These are phyloP conservation scores for Euphorbia celastroides DNA, from an alignment of 441 rosid species.

Conservation along the genomic window DNA sequence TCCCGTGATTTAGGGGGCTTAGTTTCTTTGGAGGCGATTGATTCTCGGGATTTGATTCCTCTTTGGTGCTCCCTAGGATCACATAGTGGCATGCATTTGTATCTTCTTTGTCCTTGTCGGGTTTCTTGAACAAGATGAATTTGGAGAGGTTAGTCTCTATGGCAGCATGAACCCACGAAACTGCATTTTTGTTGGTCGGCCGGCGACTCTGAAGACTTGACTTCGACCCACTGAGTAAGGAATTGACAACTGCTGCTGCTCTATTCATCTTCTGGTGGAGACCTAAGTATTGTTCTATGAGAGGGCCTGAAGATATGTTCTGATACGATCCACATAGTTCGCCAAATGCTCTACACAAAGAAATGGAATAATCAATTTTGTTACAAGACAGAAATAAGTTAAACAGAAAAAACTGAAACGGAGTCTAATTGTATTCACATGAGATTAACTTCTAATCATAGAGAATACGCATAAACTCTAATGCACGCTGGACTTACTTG, in stretches of 20 bases:
- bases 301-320: conserved; percentile 26
- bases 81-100: conserved; percentile 23
- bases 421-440: no score
- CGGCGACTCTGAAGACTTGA: conserved; percentile 7
- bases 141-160: conserved; percentile 33
- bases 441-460: no score
- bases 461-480: background rate
- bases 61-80: conserved; percentile 22
- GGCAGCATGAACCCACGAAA: conserved; percentile 45
- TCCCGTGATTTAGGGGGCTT: no score
- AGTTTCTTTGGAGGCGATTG: conserved; percentile 16
- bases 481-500: background rate
- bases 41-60: conserved; percentile 22
- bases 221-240: conserved; percentile 27
- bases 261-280: conserved; percentile 31
- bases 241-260: conserved; percentile 19
- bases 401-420: no score
- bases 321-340: conserved; percentile 31
- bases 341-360: conserved; percentile 29
- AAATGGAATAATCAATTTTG: background rate
- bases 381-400: no score
- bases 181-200: conserved; percentile 24
- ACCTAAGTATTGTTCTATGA: conserved; percentile 35
- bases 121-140: conserved; percentile 35
- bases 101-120: conserved; percentile 17